These are phyloP conservation scores for Raffaelea deltoideospora DNA, from an alignment of 2,329 filamentous ascomycete species.

Conservation along the genomic window DNA sequence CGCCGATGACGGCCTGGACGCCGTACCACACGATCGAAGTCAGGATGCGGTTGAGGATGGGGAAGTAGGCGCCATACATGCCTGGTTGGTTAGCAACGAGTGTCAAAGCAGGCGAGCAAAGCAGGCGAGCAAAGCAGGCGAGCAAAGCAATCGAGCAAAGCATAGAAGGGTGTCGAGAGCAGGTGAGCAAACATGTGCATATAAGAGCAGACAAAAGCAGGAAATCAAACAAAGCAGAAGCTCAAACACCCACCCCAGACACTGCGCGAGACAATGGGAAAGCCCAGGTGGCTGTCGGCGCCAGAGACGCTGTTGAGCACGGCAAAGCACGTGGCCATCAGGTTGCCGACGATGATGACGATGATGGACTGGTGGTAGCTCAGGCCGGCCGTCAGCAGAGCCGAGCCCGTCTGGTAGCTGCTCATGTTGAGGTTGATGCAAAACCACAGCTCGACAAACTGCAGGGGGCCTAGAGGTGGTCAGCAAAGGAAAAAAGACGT, in stretches of 20 bases:
- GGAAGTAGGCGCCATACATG: slow-evolving; percentile 58
- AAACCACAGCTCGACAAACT: neutral
- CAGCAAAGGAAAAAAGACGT: too few species aligned
- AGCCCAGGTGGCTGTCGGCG: slow-evolving; percentile 74
- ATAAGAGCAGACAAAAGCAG: neutral
- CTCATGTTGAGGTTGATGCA: neutral
- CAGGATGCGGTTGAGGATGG: slow-evolving; percentile 24
- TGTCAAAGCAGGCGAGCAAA: too few species aligned
- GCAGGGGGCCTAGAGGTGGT: neutral
- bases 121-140: too few species aligned
- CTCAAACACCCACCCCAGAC: slow-evolving; percentile 23
- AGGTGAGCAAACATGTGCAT: too few species aligned
- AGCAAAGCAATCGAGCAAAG: too few species aligned
- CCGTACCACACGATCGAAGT: slow-evolving; percentile 36
- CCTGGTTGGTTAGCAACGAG: too few species aligned
- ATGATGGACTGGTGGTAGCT: slow-evolving; percentile 29
- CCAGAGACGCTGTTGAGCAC: slow-evolving; percentile 68
- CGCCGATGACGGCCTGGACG: slow-evolving; percentile 73
- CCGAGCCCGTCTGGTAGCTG: neutral
- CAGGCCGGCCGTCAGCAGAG: slow-evolving; percentile 15
- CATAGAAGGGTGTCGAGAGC: too few species aligned
- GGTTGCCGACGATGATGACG: slow-evolving; percentile 26
- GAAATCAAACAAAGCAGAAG: neutral
- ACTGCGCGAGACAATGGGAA: slow-evolving; percentile 57
- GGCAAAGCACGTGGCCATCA: slow-evolving; percentile 49